Base-by-base conservation (phyloP, 176 grass and related monocot genomes). In the Elaeis guineensis region DNA sequence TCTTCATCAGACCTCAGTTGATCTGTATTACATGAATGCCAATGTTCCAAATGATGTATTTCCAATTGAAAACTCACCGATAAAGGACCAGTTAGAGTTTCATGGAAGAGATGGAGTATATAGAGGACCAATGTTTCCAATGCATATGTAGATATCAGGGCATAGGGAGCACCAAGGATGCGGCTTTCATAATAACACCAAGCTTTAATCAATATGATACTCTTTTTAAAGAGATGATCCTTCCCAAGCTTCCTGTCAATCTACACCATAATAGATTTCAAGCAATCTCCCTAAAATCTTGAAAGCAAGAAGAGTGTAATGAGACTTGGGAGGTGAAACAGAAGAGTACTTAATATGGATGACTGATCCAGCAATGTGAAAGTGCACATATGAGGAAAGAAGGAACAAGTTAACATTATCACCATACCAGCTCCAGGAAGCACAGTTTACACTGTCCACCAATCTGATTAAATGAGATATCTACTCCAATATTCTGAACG, bases 101-200 rank as follows among this genome's bases (percentile, higher is more conserved):
- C 78, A 64, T 97, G 84, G 73, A 91, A 97, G 26, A 89, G 76
- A 75, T 97, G 87, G 70, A 97, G 83, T 72, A 97, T 73, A 51
- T 97, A 80, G 59, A 97, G 81, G 56, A 97, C 72, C 26, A 97
- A 71, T 61, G 55, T 82, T 61, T 97, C 93, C 56, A 97, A 66
- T 11, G 84, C 93, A 75, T 97, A 97, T 69, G 93, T 97, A 20
- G 93, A 97, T 78, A 97, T 80, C 3, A 97, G 78, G 54, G 87
- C 87, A 82, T 97, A 81, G 66, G 88, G 78, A 73, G 81, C 87
- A 50, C 93, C 93, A 61, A 97, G 69, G 24, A 91, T 75, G 20
- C 84, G 87, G 66, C 93, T 97, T 71, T 97, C 93, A 72, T 97
- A 91, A 64, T 91, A 97, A 66, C 87, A 91, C 93, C 93, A 97